Evolutionary conservation across 192 early-diverging fungal species (phyloP), one percentile per base, ranked within the genome.

Genomic region (Backusella morwellensis): DNA sequence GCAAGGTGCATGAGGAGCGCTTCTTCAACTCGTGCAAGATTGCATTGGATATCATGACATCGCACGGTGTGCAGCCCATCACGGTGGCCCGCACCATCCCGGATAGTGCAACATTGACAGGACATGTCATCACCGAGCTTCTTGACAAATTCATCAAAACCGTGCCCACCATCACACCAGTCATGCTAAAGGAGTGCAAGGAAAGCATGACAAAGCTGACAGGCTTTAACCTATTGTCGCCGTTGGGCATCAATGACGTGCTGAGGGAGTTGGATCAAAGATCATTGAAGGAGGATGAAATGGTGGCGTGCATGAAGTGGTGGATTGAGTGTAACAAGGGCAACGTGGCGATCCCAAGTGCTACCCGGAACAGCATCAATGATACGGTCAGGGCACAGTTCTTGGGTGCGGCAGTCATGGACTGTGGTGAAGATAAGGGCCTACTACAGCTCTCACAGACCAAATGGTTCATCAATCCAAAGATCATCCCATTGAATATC

Each of bases 221-320:
- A 63, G 66, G 75, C 1, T 66, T 76, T n/a, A 83, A 82, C 0
- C 38, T 87, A 34, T 70, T 96, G 4, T 79, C 82, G 26, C 75
- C 79, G 1, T 50, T 96, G 21, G 79, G 83, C 0, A 79, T 95
- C 21, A 66, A 79, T 0, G 96, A 97, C 78, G 84, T 96, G 0
- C 74, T 92, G 12, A 63, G 52, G 4, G 95, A 97, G 74, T 78
- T 97, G 0, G 79, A 83, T 35, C 85, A 75, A 54, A 76, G 92
- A 4, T 86, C 86, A 6, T 74, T 95, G 3, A 79, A 82, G 9
- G 77, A 78, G 26, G 70, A 75, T 1, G 93, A 97, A 78, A 87
- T 91, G 80, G 79, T 91, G 0, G 87, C 87, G 0, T 84, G 93
- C 59, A 78, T 97, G 76, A 86, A 88, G 75, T 97, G 96, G 96